Evolutionary conservation across 768 basidiomycete genomes (phyloP).

Genomic region (Russula sp.): DNA sequence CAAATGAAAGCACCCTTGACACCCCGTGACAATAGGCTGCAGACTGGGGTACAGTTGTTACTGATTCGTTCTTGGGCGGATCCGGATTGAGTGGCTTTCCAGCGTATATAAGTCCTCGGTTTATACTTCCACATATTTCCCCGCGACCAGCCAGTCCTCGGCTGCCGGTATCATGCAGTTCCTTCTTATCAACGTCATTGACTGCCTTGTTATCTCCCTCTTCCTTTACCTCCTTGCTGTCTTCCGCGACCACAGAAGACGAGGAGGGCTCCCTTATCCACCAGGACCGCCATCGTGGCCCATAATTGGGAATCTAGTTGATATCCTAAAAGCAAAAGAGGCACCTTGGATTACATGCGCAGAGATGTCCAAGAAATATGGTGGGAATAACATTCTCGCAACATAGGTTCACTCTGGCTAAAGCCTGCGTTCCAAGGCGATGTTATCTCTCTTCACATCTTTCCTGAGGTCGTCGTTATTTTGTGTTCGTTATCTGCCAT

Average conservation of each 20-base stretch:
- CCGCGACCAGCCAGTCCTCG: background rate
- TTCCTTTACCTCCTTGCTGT: background rate
- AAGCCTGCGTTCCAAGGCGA: background rate
- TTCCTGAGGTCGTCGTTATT: slow-evolving; percentile 50
- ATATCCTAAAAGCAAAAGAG: background rate
- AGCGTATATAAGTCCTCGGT: too few species aligned
- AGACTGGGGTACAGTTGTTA: too few species aligned
- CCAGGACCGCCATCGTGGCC: slow-evolving; percentile 10
- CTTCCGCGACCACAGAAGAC: background rate
- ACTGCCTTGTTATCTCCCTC: background rate
- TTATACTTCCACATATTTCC: too few species aligned
- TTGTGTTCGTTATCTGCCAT: slow-evolving; percentile 47
- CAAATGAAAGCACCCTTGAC: too few species aligned
- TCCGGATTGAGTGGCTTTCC: too few species aligned
- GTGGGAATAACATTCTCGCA: background rate
- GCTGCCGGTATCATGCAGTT: background rate
- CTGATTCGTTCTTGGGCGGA: too few species aligned
- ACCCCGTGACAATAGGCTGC: too few species aligned
- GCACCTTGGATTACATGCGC: background rate
- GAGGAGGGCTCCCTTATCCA: slow-evolving; percentile 14
- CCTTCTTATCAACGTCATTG: background rate
- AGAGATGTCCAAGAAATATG: slow-evolving; percentile 11
- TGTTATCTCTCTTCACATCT: slow-evolving; percentile 34
- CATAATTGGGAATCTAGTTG: slow-evolving; percentile 8
- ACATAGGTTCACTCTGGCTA: background rate